Conservation (phyloP, 2,329 filamentous ascomycete genomes). For the Byssoonygena ceratinophila region DNA sequence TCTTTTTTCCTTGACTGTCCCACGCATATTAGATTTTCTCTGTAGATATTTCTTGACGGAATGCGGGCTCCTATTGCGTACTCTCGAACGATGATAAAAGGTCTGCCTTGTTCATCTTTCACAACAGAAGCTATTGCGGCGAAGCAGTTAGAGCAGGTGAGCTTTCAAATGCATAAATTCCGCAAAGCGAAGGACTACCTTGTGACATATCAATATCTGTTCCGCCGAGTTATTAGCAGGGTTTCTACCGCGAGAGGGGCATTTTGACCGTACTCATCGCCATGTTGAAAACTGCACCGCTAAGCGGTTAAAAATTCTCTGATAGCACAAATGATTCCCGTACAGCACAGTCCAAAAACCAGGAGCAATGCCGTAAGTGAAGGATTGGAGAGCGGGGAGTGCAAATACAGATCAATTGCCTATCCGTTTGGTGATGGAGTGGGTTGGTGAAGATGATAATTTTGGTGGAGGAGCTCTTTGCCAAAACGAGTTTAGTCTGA, state of each 20-base stretch:
- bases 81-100: slow-evolving; percentile 98
- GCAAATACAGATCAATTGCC: neutral
- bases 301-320: slow-evolving; percentile 10
- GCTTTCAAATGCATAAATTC: neutral
- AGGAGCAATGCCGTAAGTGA: neutral
- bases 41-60: neutral
- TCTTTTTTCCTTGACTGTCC: slow-evolving; percentile 86
- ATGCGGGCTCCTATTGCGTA: slow-evolving; percentile 41
- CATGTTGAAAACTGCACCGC: slow-evolving; percentile 35
- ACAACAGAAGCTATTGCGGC: slow-evolving; percentile 55
- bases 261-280: slow-evolving; percentile 38
- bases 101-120: slow-evolving; percentile 94
- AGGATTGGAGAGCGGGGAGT: neutral
- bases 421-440: neutral
- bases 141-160: slow-evolving; percentile 12
- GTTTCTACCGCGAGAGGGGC: slow-evolving; percentile 29
- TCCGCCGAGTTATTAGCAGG: slow-evolving; percentile 19
- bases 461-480: slow-evolving; percentile 9
- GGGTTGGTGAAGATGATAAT: neutral
- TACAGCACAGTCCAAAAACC: neutral
- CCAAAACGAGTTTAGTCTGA: slow-evolving; percentile 2
- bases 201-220: slow-evolving; percentile 41
- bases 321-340: neutral
- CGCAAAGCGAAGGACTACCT: slow-evolving; percentile 24
- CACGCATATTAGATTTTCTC: slow-evolving; percentile 8